A percentile compares a stretch with the other conserved stretches of the same genome.
phyloP scores from a whole-genome alignment of 345 rosid genomes.

The Triadica sebifera region DNA sequence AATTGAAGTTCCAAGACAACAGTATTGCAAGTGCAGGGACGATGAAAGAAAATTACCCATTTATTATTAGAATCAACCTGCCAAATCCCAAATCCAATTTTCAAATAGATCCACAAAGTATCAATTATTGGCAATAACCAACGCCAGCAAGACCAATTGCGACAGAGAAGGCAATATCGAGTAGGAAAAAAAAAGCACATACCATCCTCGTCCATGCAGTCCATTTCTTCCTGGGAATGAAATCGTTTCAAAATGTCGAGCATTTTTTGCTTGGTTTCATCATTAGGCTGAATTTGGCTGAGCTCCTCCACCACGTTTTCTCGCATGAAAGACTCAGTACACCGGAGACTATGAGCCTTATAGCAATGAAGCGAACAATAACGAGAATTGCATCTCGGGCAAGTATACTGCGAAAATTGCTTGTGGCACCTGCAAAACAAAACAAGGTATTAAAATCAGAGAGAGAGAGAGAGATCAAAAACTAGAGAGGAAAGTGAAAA shows the following conservation, averaged over 20 bases:
- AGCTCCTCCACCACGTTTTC: slow-evolving; percentile 83
- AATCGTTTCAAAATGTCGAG: slow-evolving; percentile 69
- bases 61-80: not conserved
- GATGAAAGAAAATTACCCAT: too few species aligned
- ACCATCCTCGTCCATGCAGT: slow-evolving; percentile 45
- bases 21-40: too few species aligned
- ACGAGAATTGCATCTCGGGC: slow-evolving; percentile 90
- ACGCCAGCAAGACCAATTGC: not conserved
- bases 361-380: slow-evolving; percentile 84
- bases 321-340: slow-evolving; percentile 91
- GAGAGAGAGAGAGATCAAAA: not conserved
- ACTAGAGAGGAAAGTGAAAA: not conserved
- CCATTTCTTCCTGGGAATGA: slow-evolving; percentile 53
- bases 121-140: not conserved
- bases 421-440: slow-evolving; percentile 59
- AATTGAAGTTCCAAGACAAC: too few species aligned
- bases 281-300: slow-evolving; percentile 56
- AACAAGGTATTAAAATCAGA: not conserved
- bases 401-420: slow-evolving; percentile 88
- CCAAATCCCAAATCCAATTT: too few species aligned
- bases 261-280: slow-evolving; percentile 67
- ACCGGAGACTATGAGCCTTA: slow-evolving; percentile 70
- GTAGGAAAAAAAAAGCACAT: not conserved
- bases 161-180: not conserved
- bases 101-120: too few species aligned